Percentiles rank a stretch among this genome's conserved stretches.
phyloP scores from a whole-genome alignment of 2,329 filamentous ascomycete species.

The Xylaria sp. region DNA sequence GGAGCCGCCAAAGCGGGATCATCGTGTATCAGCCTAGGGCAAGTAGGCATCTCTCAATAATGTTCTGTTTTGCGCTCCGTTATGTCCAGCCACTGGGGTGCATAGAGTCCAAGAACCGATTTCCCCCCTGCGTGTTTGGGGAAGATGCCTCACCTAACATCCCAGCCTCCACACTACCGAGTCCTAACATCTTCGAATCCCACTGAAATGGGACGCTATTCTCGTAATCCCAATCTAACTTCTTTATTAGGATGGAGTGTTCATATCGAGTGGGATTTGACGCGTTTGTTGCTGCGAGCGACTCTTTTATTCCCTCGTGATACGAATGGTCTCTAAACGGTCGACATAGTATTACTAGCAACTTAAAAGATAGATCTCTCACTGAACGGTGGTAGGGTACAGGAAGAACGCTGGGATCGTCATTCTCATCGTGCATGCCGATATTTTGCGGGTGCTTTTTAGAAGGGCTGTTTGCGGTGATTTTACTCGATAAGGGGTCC shows the following conservation, averaged over 20 bases:
- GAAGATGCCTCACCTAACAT: neutral
- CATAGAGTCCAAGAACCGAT: conserved; percentile 15
- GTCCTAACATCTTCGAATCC: neutral
- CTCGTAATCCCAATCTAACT: conserved; percentile 1
- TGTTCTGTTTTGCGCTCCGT: neutral
- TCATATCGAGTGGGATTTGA: conserved; percentile 12
- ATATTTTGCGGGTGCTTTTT: neutral
- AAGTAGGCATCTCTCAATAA: neutral
- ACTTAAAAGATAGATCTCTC: conserved; percentile 3
- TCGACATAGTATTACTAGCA: neutral
- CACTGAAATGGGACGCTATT: conserved; percentile 7
- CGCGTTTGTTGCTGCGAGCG: neutral
- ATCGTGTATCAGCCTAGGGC: no score
- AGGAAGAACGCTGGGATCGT: neutral
- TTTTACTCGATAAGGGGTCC: no score
- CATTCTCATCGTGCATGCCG: neutral
- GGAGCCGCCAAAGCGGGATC: no score
- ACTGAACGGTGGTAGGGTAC: neutral
- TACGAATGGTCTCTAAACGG: conserved; percentile 5
- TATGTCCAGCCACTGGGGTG: conserved; percentile 5
- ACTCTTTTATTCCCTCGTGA: conserved; percentile 1
- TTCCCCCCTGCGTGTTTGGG: neutral
- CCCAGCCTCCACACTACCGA: neutral
- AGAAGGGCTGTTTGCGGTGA: neutral
- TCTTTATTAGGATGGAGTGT: neutral